A percentile compares a stretch with the other conserved stretches of the same genome.
Conservation (phyloP, 805 yeast genomes). For the Candida broadrunensis region DNA sequence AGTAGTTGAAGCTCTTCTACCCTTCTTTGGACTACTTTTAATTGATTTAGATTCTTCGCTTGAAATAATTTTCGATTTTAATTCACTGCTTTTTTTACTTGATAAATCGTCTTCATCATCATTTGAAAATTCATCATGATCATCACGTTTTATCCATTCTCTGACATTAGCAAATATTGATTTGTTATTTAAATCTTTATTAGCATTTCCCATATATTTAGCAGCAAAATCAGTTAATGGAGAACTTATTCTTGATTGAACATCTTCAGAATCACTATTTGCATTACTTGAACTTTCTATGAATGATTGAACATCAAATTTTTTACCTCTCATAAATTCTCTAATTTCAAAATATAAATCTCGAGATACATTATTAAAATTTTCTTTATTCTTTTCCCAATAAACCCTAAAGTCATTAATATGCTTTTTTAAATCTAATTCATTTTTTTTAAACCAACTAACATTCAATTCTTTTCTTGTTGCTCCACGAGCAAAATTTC, state of each 20-base stretch:
- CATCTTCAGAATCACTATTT: slow-evolving; percentile 25
- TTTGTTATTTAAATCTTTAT: slow-evolving; percentile 31
- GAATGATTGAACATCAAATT: slow-evolving; percentile 24
- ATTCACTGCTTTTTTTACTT: not conserved
- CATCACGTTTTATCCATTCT: slow-evolving; percentile 40
- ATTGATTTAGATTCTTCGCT: not conserved
- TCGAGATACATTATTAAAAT: slow-evolving; percentile 67
- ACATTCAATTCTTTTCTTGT: slow-evolving; percentile 95
- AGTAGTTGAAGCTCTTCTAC: not conserved
- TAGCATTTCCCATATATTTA: slow-evolving; percentile 56
- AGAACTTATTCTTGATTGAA: slow-evolving; percentile 29
- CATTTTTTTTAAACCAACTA: slow-evolving; percentile 96
- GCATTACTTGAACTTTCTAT: slow-evolving; percentile 18
- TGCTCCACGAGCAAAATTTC: slow-evolving; percentile 97
- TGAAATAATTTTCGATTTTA: not conserved
- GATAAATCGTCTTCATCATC: slow-evolving; percentile 14
- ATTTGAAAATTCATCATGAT: slow-evolving; percentile 26
- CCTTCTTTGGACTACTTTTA: not conserved
- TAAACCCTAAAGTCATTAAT: slow-evolving; percentile 83
- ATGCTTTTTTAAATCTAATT: slow-evolving; percentile 88
- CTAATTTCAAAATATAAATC: slow-evolving; percentile 85
- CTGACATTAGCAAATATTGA: slow-evolving; percentile 39
- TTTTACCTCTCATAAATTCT: slow-evolving; percentile 59
- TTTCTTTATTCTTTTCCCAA: slow-evolving; percentile 72
- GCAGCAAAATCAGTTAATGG: slow-evolving; percentile 70